These are phyloP conservation scores for Zymoseptoria passerinii DNA, from an alignment of 2,329 filamentous ascomycete species.

Conservation along the genomic window DNA sequence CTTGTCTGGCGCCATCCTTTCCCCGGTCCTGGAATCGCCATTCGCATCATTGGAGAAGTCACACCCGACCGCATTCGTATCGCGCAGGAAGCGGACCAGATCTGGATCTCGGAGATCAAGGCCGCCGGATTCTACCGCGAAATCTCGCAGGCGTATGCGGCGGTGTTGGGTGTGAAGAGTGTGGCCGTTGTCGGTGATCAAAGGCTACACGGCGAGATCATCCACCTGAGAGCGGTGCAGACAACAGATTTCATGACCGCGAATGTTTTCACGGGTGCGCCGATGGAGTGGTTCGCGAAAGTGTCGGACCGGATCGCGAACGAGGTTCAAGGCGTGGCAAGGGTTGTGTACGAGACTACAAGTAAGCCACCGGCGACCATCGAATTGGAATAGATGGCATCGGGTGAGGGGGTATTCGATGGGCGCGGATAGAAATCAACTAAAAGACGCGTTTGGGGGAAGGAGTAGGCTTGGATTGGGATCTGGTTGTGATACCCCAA, in stretches of 20 bases:
- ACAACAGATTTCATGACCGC: constrained; percentile 69
- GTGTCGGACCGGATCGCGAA: constrained; percentile 65
- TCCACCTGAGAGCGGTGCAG: constrained; percentile 54
- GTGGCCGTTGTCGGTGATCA: constrained; percentile 65
- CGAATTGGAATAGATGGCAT: constrained; percentile 56
- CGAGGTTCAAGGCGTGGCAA: constrained; percentile 62
- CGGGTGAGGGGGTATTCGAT: background rate
- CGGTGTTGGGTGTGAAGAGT: constrained; percentile 56
- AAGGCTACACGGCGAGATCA: constrained; percentile 55
- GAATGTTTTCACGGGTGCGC: constrained; percentile 57
- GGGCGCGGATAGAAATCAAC: too few species aligned
- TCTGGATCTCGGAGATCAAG: constrained; percentile 69
- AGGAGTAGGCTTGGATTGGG: too few species aligned
- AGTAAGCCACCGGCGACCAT: constrained; percentile 65
- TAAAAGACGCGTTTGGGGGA: too few species aligned
- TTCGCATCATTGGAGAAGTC: constrained; percentile 76
- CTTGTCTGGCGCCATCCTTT: constrained; percentile 73
- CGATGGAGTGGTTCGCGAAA: constrained; percentile 53
- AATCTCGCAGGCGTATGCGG: constrained; percentile 62
- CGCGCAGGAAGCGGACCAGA: constrained; percentile 65
- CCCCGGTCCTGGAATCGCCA: constrained; percentile 66
- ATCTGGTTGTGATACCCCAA: too few species aligned
- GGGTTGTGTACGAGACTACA: constrained; percentile 63
- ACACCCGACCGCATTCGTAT: constrained; percentile 72
- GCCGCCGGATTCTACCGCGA: constrained; percentile 64